Evolutionary conservation across 202 grass and related monocot species (phyloP).

Genomic region (Bolboschoenoplectus hybrid): DNA sequence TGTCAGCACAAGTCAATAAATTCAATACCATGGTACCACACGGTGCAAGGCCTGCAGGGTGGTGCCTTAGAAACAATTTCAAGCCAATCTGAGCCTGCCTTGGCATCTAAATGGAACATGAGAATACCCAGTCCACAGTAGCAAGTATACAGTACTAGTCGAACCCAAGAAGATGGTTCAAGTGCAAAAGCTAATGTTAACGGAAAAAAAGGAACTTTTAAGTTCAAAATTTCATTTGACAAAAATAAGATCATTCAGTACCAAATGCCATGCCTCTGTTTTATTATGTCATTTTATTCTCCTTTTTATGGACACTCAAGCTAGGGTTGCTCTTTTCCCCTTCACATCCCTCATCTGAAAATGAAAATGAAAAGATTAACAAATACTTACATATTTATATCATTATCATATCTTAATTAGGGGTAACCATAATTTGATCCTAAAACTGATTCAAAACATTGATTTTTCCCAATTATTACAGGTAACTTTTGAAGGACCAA

Average conservation of each 20-base stretch:
- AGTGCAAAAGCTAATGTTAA: constrained; percentile 18
- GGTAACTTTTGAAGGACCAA: constrained; percentile 5
- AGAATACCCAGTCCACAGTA: neutral
- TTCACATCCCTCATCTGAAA: constrained; percentile 83
- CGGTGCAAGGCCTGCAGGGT: neutral
- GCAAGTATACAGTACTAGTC: neutral
- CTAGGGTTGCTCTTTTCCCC: constrained; percentile 87
- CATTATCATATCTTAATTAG: neutral
- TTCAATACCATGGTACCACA: constrained; percentile 18
- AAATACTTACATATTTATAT: neutral
- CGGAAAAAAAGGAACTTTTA: neutral
- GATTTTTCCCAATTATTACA: neutral
- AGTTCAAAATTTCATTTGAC: neutral
- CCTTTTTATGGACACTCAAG: constrained; percentile 49
- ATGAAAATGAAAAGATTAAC: constrained; percentile 30
- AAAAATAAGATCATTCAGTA: constrained; percentile 36
- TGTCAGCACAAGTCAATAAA: neutral
- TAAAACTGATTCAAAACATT: neutral
- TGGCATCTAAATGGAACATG: constrained; percentile 20
- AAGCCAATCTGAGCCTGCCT: constrained; percentile 14
- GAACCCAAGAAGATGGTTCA: constrained; percentile 19
- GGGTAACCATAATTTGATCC: neutral
- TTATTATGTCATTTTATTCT: constrained; percentile 11
- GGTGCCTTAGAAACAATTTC: neutral
- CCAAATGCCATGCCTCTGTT: constrained; percentile 14